Percentiles rank a stretch among this genome's conserved stretches.
These are phyloP conservation scores for Strobilomyces echinocephalus DNA, from an alignment of 768 basidiomycete genomes.

Conservation along the genomic window DNA sequence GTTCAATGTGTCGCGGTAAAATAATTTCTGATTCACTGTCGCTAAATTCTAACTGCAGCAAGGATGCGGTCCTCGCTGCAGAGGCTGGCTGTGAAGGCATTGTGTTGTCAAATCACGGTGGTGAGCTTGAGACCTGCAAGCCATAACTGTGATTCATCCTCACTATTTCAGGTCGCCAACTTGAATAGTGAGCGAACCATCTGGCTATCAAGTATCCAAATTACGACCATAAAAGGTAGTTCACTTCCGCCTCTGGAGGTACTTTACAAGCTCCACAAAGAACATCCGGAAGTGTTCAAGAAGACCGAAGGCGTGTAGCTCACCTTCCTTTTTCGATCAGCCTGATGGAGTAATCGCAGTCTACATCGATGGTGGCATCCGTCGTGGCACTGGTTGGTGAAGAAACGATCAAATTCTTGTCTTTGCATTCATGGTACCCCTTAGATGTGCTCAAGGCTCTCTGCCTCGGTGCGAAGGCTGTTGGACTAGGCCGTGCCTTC, in stretches of 20 bases:
- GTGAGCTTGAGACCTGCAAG: slow-evolving; percentile 30
- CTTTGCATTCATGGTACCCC: background rate
- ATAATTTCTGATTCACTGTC: background rate
- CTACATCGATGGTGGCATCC: slow-evolving; percentile 77
- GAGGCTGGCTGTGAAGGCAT: slow-evolving; percentile 86
- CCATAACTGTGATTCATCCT: background rate
- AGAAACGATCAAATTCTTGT: background rate
- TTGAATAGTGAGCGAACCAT: slow-evolving; percentile 59
- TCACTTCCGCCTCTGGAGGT: slow-evolving; percentile 76
- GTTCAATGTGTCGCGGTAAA: slow-evolving; percentile 66
- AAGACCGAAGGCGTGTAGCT: slow-evolving; percentile 56
- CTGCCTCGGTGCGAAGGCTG: slow-evolving; percentile 82
- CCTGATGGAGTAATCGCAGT: slow-evolving; percentile 39
- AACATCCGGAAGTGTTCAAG: slow-evolving; percentile 70
- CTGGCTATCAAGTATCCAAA: background rate
- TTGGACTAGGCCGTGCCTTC: slow-evolving; percentile 83
- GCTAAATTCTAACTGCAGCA: slow-evolving; percentile 12
- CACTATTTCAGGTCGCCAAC: slow-evolving; percentile 51
- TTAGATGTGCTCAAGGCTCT: slow-evolving; percentile 84
- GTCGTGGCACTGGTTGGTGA: slow-evolving; percentile 67
- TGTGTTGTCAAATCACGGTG: slow-evolving; percentile 88
- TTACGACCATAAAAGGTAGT: slow-evolving; percentile 34
- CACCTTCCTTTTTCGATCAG: background rate
- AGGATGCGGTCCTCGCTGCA: slow-evolving; percentile 84
- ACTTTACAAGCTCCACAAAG: slow-evolving; percentile 64